phyloP scores from a whole-genome alignment of 768 basidiomycete genomes.

The Boletus tylopilopsis region DNA sequence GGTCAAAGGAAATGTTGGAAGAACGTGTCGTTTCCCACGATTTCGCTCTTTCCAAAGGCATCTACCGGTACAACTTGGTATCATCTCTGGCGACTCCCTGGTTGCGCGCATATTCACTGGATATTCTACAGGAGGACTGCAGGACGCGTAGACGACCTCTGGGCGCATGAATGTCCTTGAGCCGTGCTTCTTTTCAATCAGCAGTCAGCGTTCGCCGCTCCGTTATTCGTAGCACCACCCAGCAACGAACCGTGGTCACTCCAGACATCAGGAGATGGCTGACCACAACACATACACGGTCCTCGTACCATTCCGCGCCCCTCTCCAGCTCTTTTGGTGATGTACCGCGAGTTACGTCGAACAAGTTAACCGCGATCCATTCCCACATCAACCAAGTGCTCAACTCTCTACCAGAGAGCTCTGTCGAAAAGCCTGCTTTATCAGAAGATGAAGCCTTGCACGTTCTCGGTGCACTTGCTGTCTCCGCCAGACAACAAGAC shows the following conservation, averaged over 20 bases:
- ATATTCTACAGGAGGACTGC: not conserved
- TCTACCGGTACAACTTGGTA: slow-evolving; percentile 14
- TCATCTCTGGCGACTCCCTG: not conserved
- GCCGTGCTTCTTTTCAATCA: slow-evolving; percentile 34
- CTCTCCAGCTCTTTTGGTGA: slow-evolving; percentile 5
- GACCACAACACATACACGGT: slow-evolving; percentile 9
- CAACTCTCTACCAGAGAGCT: slow-evolving; percentile 13
- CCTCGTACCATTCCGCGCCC: not conserved
- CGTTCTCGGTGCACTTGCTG: slow-evolving; percentile 44
- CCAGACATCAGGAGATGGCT: slow-evolving; percentile 24
- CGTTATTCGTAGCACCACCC: slow-evolving; percentile 9
- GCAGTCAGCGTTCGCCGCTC: slow-evolving; percentile 25
- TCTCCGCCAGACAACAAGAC: slow-evolving; percentile 51
- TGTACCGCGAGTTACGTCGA: slow-evolving; percentile 10
- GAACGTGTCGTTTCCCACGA: slow-evolving; percentile 36
- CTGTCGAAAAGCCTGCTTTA: slow-evolving; percentile 10
- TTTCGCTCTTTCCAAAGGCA: not conserved
- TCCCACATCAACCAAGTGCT: slow-evolving; percentile 23
- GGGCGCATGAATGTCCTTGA: slow-evolving; percentile 61
- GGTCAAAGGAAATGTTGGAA: slow-evolving; percentile 10
- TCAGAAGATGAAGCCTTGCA: slow-evolving; percentile 31
- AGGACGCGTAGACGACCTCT: slow-evolving; percentile 14
- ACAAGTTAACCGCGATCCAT: slow-evolving; percentile 21
- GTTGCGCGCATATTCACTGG: slow-evolving; percentile 3
- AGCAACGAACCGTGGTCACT: slow-evolving; percentile 5